Conservation (phyloP, 1,139 yeast genomes). For the Lodderomyces elongisporus region DNA sequence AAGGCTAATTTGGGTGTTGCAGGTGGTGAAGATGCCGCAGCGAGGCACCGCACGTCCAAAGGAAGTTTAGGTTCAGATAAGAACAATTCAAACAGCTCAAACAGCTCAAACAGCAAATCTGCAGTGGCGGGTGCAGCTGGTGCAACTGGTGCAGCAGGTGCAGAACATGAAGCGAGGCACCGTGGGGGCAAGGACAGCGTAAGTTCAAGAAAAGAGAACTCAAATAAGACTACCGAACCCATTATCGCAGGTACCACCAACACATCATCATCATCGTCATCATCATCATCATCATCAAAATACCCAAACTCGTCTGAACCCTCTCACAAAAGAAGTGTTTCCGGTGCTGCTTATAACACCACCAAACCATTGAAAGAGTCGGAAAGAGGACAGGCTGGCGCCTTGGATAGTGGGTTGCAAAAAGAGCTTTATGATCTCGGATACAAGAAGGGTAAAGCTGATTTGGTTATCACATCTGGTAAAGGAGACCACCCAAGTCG, state of each 20-base stretch:
- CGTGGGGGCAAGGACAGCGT: too few relatives aligned
- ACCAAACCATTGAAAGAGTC: conserved; percentile 9
- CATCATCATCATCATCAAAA: background rate
- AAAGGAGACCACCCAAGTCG: background rate
- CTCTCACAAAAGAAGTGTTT: conserved; percentile 6
- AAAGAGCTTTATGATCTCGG: conserved; percentile 7
- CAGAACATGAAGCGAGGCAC: conserved; percentile 1
- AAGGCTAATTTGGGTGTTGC: conserved; percentile 4
- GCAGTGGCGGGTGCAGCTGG: conserved; percentile 8
- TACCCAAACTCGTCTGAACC: background rate
- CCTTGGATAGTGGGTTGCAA: conserved; percentile 4
- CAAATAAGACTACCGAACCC: too few relatives aligned
- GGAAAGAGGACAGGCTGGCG: conserved; percentile 3
- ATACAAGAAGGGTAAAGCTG: background rate
- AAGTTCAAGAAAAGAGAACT: too few relatives aligned
- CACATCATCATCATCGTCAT: background rate
- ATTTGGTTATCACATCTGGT: background rate
- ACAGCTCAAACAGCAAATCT: background rate
- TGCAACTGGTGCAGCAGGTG: conserved; percentile 5
- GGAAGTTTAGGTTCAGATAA: background rate
- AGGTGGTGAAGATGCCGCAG: conserved; percentile 1
- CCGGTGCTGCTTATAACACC: conserved; percentile 10
- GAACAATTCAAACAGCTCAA: background rate
- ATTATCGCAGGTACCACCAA: background rate
- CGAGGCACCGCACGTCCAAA: conserved; percentile 2